Evolutionary conservation across 805 yeast species (phyloP).

Genomic region (Metschnikowia hibisci): DNA sequence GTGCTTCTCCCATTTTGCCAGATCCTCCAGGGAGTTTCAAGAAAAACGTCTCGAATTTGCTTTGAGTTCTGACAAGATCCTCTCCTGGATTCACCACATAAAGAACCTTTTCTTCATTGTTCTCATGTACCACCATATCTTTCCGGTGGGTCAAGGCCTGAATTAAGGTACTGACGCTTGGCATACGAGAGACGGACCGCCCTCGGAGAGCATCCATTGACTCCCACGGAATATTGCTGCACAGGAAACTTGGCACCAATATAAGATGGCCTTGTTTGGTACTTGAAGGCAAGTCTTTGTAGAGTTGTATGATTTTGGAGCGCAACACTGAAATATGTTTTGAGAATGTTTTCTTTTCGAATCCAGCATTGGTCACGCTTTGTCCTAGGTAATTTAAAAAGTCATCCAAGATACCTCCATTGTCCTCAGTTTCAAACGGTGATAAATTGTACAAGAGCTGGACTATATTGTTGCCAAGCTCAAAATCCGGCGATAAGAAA

Average conservation of each 20-base stretch:
- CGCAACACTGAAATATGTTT: constrained; percentile 1
- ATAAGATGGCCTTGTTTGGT: constrained; percentile 50
- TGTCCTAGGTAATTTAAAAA: constrained; percentile 8
- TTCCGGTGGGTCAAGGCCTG: constrained; percentile 27
- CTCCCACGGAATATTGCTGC: constrained; percentile 89
- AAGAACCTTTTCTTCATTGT: constrained; percentile 20
- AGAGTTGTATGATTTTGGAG: background rate
- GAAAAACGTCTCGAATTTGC: constrained; percentile 47
- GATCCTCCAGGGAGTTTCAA: constrained; percentile 40
- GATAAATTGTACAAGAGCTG: constrained; percentile 19
- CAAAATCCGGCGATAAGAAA: constrained; percentile 6
- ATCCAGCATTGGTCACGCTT: background rate
- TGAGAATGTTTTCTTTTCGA: background rate
- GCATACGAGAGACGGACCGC: constrained; percentile 68
- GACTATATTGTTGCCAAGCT: constrained; percentile 17
- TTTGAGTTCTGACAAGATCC: constrained; percentile 68
- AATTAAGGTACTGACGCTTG: constrained; percentile 49
- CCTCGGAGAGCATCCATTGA: constrained; percentile 54
- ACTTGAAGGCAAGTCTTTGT: background rate
- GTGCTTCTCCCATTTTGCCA: constrained; percentile 53
- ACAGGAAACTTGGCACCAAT: constrained; percentile 60
- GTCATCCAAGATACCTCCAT: constrained; percentile 8
- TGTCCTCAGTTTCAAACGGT: constrained; percentile 1
- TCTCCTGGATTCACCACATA: constrained; percentile 80
- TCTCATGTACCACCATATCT: constrained; percentile 5